A percentile compares a stretch with the other conserved stretches of the same genome.
These are phyloP conservation scores for Schizothecium vesticola DNA, from an alignment of 495 filamentous ascomycete genomes.

Conservation along the genomic window DNA sequence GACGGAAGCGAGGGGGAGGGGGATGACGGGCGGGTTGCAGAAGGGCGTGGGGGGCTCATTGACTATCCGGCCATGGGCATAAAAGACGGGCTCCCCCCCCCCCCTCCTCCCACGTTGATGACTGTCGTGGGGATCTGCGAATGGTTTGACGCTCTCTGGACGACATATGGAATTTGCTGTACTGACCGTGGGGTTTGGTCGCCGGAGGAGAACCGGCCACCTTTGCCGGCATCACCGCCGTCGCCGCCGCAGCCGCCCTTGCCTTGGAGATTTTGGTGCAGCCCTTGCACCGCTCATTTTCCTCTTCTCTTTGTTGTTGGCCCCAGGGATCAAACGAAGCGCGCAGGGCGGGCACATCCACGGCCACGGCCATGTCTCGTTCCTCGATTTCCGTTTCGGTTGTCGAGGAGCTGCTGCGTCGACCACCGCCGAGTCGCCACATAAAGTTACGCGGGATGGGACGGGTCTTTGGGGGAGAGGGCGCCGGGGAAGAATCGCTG, in stretches of 20 bases:
- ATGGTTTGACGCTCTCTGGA: background rate
- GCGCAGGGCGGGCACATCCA: slow-evolving; percentile 24
- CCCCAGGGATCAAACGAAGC: slow-evolving; percentile 29
- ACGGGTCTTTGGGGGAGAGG: background rate
- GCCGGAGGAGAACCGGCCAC: slow-evolving; percentile 1
- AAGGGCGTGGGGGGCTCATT: background rate
- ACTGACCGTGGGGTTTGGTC: slow-evolving; percentile 20
- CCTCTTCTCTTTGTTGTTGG: slow-evolving; percentile 9
- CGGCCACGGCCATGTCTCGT: slow-evolving; percentile 25
- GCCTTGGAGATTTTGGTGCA: slow-evolving; percentile 28
- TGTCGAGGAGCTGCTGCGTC: slow-evolving; percentile 14
- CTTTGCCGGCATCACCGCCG: slow-evolving; percentile 4
- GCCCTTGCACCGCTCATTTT: slow-evolving; percentile 24
- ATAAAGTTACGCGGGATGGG: slow-evolving; percentile 24
- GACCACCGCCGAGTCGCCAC: slow-evolving; percentile 26
- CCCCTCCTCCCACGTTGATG: slow-evolving; percentile 6
- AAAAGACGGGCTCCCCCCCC: slow-evolving; percentile 4
- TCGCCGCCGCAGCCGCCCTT: slow-evolving; percentile 15
- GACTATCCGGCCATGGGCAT: slow-evolving; percentile 9
- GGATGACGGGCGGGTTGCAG: background rate
- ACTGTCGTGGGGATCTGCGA: background rate
- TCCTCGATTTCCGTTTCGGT: background rate
- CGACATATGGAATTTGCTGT: background rate
- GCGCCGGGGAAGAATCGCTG: background rate
- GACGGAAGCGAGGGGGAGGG: background rate